Base-by-base conservation (phyloP, 2,329 filamentous ascomycete genomes). In the Sporothrix brasiliensis region DNA sequence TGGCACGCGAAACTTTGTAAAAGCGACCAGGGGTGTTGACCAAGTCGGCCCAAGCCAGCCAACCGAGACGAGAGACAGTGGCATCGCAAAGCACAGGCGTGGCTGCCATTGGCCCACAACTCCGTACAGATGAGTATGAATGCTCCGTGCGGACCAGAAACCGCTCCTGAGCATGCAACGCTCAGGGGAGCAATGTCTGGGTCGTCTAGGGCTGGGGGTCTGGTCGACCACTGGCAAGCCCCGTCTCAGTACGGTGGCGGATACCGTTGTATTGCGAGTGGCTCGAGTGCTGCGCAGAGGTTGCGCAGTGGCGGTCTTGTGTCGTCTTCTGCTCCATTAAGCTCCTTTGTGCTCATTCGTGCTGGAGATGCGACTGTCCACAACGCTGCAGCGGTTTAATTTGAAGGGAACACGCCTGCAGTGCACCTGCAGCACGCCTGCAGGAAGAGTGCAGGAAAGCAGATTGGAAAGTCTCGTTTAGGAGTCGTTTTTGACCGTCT, bases 341-440 rank as follows among this genome's bases (percentile, higher is more conserved):
- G 24, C 24, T 24, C 24, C 24, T 24, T 24, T 24, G 24, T 65
- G n/a, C 16, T 65, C 41, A 44, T 30, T 21, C 44, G 47, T 30
- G 65, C 65, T 68, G 66, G 34, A 39, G 50, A 60, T 52, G n/a
- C 63, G 21, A 27, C 44, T 39, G 63, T 39, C 63, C 63, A 66
- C 63, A 39, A 50, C 53, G 63, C 69, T 69, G 67, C 60, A 69
- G 47, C 44, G 63, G 58, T 60, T 69, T 71, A 71, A 71, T 71
- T 71, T 67, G 67, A 69, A 44, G 52, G 60, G 30, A 60, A 60
- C 30, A 52, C 50, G 19, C 34, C 54, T 66, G 61, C 61, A 66
- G 61, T 34, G 47, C 63, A 21, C 63, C 56, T 68, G 69, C 69
- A 71, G 54, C 58, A 44, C 24, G 66, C 69, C 21, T 69, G 69